Base-by-base conservation (phyloP, 176 grass and related monocot genomes). In the Aegilops umbellulata region DNA sequence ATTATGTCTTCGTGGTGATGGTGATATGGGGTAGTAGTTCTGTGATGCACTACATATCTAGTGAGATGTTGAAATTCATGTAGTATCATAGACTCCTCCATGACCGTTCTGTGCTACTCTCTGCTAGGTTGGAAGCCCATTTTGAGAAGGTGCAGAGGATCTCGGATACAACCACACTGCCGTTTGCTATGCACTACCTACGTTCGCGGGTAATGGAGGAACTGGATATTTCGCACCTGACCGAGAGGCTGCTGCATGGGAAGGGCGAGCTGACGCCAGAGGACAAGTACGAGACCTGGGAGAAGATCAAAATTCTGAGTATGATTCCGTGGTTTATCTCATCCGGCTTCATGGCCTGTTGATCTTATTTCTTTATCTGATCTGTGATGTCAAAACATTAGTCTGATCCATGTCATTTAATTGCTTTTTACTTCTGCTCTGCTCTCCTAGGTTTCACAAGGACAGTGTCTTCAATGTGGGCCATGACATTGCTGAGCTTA, bases 401-500 rank as follows among this genome's bases (percentile, higher is more conserved):
- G 53, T n/a, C 65, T 76, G 11, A 62, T 69, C 4, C 8, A 70
- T 61, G 35, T 82, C 82, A n/a, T 44, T 35, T 60, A 34, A 74
- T 60, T 74, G 17, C 4, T 74, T 74, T 44, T 70, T 69, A 22
- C 1, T 30, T n/a, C 26, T 16, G 61, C 44, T 69, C 51, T 71
- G 10, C 84, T 41, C 60, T 82, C 41, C 25, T 86, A 99, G 97
- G 94, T 91, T 99, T 99, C 82, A 97, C 94, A 29, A 92, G 91
- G 90, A 91, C 94, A 29, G 87, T 87, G 38, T 86, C 90, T 87
- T 90, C 97, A 26, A 62, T 97, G 36, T 99, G 97, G 97, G 85
- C 97, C 3, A 88, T 97, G 86, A 93, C 97, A 51, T 69, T 99
- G 90, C 89, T 99, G 82, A 94, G 94, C 89, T 90, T 99, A 82